These are phyloP conservation scores for Rhytidhysteron rufulum DNA, from an alignment of 2,329 filamentous ascomycete genomes.

Conservation along the genomic window DNA sequence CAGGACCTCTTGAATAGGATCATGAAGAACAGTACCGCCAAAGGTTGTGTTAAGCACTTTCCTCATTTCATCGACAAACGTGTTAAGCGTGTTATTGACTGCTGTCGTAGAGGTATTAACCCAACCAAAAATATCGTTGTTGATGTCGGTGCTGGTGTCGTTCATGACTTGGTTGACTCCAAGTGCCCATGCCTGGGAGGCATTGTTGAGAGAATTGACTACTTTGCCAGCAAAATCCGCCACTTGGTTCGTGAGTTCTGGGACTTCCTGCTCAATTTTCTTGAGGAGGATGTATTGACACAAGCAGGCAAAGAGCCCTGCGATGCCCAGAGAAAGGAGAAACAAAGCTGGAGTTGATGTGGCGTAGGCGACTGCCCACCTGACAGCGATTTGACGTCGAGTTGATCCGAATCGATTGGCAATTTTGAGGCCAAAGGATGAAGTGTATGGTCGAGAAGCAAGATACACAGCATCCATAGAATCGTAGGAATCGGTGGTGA, in stretches of 20 bases:
- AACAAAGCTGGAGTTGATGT: conserved; percentile 83
- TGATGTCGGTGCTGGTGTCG: conserved; percentile 66
- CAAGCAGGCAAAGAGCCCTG: conserved; percentile 76
- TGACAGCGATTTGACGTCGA: conserved; percentile 66
- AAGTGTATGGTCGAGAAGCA: conserved; percentile 73
- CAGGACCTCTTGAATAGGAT: conserved; percentile 74
- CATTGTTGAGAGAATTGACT: conserved; percentile 65
- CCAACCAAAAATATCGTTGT: conserved; percentile 80
- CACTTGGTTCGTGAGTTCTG: conserved; percentile 69
- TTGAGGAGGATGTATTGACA: conserved; percentile 78
- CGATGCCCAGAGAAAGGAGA: conserved; percentile 74
- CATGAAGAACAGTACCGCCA: conserved; percentile 73
- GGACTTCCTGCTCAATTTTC: conserved; percentile 70
- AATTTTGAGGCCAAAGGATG: conserved; percentile 66
- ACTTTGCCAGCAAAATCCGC: conserved; percentile 77
- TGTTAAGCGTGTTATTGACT: conserved; percentile 80
- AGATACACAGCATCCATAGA: conserved; percentile 88
- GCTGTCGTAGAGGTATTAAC: conserved; percentile 79
- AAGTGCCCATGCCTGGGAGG: conserved; percentile 71
- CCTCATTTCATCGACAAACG: conserved; percentile 74
- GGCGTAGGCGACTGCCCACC: conserved; percentile 85
- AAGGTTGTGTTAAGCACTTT: conserved; percentile 72
- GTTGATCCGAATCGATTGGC: conserved; percentile 61
- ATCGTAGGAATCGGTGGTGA: conserved; percentile 66
- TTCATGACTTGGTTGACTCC: conserved; percentile 71